These are phyloP conservation scores for Emmonsiellopsis sp. DNA, from an alignment of 2,329 filamentous ascomycete species.

Conservation along the genomic window DNA sequence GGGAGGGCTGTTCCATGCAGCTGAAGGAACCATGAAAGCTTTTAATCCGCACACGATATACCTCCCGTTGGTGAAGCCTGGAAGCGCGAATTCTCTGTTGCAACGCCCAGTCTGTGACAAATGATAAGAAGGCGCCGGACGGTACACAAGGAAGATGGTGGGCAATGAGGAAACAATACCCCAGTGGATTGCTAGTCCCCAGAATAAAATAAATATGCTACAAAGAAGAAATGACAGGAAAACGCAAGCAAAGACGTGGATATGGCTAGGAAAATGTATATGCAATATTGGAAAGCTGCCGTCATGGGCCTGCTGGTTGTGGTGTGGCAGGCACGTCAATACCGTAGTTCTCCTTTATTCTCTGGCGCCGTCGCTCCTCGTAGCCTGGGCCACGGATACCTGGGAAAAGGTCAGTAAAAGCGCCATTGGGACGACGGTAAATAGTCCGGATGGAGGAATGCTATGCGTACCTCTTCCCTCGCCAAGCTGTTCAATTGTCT, in stretches of 20 bases:
- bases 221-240: conserved; percentile 13
- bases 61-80: too few relatives aligned
- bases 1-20: too few relatives aligned
- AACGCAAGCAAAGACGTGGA: conserved; percentile 3
- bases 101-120: too few relatives aligned
- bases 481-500: conserved; percentile 72
- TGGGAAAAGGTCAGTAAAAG: conserved; percentile 28
- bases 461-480: conserved; percentile 69
- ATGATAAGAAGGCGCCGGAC: too few relatives aligned
- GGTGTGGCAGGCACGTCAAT: conserved; percentile 66
- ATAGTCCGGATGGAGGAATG: neutral
- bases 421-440: neutral
- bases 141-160: neutral
- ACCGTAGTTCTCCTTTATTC: conserved; percentile 79
- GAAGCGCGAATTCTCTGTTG: too few relatives aligned
- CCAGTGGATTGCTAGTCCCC: neutral
- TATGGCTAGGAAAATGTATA: conserved; percentile 2
- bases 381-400: conserved; percentile 75
- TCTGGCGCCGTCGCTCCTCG: conserved; percentile 70
- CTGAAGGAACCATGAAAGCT: too few relatives aligned
- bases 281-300: conserved; percentile 7
- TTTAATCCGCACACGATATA: too few relatives aligned
- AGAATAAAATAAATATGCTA: conserved; percentile 5
- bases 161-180: neutral
- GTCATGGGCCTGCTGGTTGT: conserved; percentile 32